phyloP scores from a whole-genome alignment of 2,329 filamentous ascomycete genomes.

The Aspergillus ustus region DNA sequence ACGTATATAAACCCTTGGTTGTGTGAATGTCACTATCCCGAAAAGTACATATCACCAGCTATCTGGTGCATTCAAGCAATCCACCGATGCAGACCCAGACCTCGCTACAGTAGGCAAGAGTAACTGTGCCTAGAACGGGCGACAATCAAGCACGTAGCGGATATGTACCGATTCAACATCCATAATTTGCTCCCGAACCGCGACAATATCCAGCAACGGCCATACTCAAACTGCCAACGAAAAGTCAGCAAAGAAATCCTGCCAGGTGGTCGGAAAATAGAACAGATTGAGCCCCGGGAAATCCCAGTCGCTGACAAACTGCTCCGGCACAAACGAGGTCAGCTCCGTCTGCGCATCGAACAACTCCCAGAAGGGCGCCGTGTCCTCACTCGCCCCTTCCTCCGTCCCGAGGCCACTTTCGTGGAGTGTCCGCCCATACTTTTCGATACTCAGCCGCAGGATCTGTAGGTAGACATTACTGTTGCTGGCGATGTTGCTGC shows the following conservation, averaged over 20 bases:
- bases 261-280: conserved; percentile 54
- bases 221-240: conserved; percentile 31
- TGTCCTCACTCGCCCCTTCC: conserved; percentile 1
- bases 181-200: background rate
- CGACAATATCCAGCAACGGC: background rate
- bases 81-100: too few relatives aligned
- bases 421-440: conserved; percentile 52
- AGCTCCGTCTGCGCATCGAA: conserved; percentile 52
- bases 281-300: conserved; percentile 60
- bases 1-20: too few relatives aligned
- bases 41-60: too few relatives aligned
- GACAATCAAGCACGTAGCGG: too few relatives aligned
- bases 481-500: conserved; percentile 42
- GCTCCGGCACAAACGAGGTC: conserved; percentile 58
- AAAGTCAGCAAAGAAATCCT: conserved; percentile 54
- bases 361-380: conserved; percentile 40
- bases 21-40: too few relatives aligned
- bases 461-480: conserved; percentile 57
- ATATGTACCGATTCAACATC: too few relatives aligned
- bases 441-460: conserved; percentile 55
- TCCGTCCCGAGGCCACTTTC: conserved; percentile 34
- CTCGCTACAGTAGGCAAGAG: too few relatives aligned
- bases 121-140: too few relatives aligned
- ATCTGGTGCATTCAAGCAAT: too few relatives aligned
- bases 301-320: conserved; percentile 64